These are phyloP conservation scores for Colletotrichum sp. DNA, from an alignment of 2,329 filamentous ascomycete genomes.

Conservation along the genomic window DNA sequence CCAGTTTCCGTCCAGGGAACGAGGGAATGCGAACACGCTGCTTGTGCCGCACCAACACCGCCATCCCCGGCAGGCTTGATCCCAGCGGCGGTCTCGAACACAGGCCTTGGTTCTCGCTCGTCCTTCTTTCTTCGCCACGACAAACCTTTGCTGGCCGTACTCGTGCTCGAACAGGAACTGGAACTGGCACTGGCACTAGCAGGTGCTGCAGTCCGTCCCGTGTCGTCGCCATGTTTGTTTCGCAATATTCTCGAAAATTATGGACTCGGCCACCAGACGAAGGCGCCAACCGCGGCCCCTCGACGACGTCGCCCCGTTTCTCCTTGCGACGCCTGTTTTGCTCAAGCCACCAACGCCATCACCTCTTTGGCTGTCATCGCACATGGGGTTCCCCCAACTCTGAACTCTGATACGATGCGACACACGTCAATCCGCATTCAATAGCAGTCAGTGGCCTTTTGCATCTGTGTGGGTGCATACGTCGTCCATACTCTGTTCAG, in stretches of 20 bases:
- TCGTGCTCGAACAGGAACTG: neutral
- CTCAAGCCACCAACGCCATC: neutral
- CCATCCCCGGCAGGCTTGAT: conserved; percentile 7
- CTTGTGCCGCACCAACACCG: conserved; percentile 2
- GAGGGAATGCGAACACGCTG: conserved; percentile 3
- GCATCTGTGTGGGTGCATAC: neutral
- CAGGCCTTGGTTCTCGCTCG: neutral
- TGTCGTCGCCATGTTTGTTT: neutral
- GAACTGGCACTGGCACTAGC: neutral
- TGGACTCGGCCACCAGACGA: neutral
- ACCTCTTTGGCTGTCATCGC: neutral
- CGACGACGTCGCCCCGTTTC: neutral
- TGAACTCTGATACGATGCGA: neutral
- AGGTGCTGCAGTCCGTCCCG: neutral
- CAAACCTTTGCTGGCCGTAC: neutral
- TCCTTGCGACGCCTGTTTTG: conserved; percentile 8
- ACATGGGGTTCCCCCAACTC: neutral
- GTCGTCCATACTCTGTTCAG: neutral
- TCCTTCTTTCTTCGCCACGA: neutral
- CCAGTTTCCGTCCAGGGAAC: neutral
- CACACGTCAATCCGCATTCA: neutral
- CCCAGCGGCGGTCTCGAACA: neutral
- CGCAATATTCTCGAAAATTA: neutral
- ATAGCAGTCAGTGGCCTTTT: neutral
- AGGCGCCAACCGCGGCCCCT: neutral